Base-by-base conservation (phyloP, 768 basidiomycete species). In the Pholiota microspora region DNA sequence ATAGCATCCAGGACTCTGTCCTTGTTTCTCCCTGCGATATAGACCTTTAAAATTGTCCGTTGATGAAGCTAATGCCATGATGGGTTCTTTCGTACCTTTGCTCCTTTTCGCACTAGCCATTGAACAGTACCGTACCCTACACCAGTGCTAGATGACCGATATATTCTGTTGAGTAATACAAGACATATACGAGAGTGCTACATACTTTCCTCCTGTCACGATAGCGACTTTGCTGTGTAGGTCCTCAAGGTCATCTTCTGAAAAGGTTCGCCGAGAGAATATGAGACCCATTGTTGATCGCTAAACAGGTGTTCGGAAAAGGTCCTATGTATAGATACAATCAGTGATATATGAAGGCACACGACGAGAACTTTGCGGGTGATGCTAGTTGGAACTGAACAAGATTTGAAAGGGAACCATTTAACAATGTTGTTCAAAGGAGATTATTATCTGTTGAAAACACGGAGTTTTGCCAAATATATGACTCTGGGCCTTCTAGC, bases 191-290 rank as follows among this genome's bases (percentile, higher is more conserved):
- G n/a, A n/a, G n/a, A n/a, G 8, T 13, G 12, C 12, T 7, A 67
- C 72, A 46, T 45, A 77, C 77, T 73, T 77, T 51, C 78, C 80
- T 9, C 81, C 81, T 0, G 78, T 79, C 27, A 81, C 77, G 16
- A 83, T 61, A 0, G 69, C 75, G 2, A 80, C 75, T 54, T 75
- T 78, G 16, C 76, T 78, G 0, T 63, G 69, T 3, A 80, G 66
- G 61, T 80, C 74, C n/a, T 72, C 69, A 13, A 81, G 67, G 51
- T 82, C 80, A 13, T 61, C 65, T 16, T 65, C 66, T 1, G 70
- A 66, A 49, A 71, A 42, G 9, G 40, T 4, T 21, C 23, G n/a
- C 5, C 16, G 40, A 2, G 21, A 42, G 40, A 42, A 23, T 5
- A 21, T 10, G 21, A 42, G 23, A 18, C 4, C 40, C 40, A 42